Conservation (phyloP, 331 rosid genomes). For the Rosa hybrid region DNA sequence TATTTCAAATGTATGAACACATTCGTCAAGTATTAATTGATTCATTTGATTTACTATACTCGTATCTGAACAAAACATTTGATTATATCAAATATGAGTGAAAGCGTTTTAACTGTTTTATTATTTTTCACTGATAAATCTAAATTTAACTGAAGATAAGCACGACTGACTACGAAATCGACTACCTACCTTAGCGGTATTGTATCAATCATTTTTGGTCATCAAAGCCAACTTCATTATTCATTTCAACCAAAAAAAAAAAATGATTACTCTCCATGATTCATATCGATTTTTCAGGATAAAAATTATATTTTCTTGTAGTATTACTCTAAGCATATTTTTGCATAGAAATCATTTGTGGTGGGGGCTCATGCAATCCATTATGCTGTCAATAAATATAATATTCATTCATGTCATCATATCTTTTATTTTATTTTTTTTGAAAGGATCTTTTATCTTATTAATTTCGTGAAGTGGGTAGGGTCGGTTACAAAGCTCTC, state of each 20-base stretch:
- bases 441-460: neutral
- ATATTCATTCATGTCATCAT: neutral
- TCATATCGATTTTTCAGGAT: neutral
- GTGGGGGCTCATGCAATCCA: constrained; percentile 42
- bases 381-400: constrained; percentile 8
- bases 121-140: no score
- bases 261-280: neutral
- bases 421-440: neutral
- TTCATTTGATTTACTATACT: no score
- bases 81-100: no score
- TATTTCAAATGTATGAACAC: neutral
- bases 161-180: no score
- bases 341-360: constrained; percentile 34
- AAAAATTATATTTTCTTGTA: neutral
- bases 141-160: no score
- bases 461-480: constrained; percentile 29
- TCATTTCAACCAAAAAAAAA: neutral
- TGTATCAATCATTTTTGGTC: neutral
- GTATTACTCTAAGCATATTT: neutral
- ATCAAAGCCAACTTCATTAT: neutral
- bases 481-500: constrained; percentile 39
- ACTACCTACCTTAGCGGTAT: no score
- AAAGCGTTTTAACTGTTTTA: no score
- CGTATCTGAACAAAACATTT: no score
- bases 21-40: no score